phyloP scores from a whole-genome alignment of 2,329 filamentous ascomycete genomes.

The Aphanocladium album region DNA sequence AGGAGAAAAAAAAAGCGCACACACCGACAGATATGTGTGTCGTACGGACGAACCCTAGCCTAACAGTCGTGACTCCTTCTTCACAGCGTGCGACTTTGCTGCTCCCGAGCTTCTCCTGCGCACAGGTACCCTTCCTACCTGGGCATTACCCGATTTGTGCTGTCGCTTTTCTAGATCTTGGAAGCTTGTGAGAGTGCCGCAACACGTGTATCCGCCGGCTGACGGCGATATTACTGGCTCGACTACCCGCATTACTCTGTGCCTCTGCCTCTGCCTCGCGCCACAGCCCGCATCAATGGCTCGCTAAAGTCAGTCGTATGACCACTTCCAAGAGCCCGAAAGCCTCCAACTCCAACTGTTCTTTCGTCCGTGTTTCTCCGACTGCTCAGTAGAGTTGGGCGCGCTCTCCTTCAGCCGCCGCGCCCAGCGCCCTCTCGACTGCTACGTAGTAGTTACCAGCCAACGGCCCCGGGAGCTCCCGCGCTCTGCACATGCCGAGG shows the following conservation, averaged over 20 bases:
- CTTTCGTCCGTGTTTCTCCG: constrained; percentile 4
- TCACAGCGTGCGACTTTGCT: background rate
- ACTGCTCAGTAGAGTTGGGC: too few relatives aligned
- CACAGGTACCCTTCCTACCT: background rate
- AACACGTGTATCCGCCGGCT: background rate
- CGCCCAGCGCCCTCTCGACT: background rate
- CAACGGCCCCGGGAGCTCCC: constrained; percentile 3
- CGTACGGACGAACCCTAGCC: background rate
- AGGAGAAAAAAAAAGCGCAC: background rate
- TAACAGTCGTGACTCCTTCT: background rate
- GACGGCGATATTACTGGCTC: background rate
- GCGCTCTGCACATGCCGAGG: constrained; percentile 7
- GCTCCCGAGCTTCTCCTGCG: background rate
- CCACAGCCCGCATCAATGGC: background rate
- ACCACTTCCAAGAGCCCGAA: background rate
- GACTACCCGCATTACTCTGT: background rate
- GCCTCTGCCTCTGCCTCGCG: background rate
- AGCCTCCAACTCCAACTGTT: background rate
- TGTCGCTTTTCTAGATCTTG: background rate
- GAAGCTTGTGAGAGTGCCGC: constrained; percentile 2
- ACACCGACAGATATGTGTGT: background rate
- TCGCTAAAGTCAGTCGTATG: background rate
- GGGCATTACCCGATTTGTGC: background rate
- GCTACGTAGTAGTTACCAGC: too few relatives aligned
- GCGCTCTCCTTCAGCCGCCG: background rate